Evolutionary conservation across 257 asterid genomes (phyloP).

Genomic region (Parsonsia alboflavescens): DNA sequence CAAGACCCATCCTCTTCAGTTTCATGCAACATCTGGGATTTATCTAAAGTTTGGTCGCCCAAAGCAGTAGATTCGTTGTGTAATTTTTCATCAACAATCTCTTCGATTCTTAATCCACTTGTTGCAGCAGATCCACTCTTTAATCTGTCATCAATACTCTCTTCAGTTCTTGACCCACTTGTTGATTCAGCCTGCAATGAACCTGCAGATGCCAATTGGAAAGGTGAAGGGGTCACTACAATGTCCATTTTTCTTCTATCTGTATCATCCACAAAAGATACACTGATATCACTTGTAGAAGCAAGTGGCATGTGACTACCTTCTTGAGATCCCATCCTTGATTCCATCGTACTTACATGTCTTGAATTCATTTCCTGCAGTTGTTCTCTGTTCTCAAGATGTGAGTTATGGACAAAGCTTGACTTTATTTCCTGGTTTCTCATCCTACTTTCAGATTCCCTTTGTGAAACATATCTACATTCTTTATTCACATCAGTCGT

Average conservation of each 20-base stretch:
- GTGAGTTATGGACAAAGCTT: slow-evolving; percentile 33
- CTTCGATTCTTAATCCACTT: slow-evolving; percentile 23
- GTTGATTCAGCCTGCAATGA: slow-evolving; percentile 24
- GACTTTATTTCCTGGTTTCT: slow-evolving; percentile 32
- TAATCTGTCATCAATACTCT: slow-evolving; percentile 24
- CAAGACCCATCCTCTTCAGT: slow-evolving; percentile 21
- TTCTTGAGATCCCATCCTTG: slow-evolving; percentile 32
- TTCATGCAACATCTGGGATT: slow-evolving; percentile 22
- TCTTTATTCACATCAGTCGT: slow-evolving; percentile 19
- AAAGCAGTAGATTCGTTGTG: slow-evolving; percentile 20
- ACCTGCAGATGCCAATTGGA: slow-evolving; percentile 26
- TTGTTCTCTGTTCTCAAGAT: slow-evolving; percentile 28
- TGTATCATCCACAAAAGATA: slow-evolving; percentile 25
- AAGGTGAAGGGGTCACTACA: slow-evolving; percentile 27
- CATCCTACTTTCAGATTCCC: slow-evolving; percentile 32
- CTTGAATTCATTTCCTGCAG: slow-evolving; percentile 25
- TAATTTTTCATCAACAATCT: slow-evolving; percentile 24
- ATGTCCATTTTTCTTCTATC: slow-evolving; percentile 26
- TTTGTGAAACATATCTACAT: slow-evolving; percentile 26
- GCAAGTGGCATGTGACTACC: slow-evolving; percentile 20
- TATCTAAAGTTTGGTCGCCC: slow-evolving; percentile 18
- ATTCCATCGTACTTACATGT: slow-evolving; percentile 20
- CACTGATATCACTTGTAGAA: slow-evolving; percentile 27
- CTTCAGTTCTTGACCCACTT: slow-evolving; percentile 24
- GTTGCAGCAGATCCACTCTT: slow-evolving; percentile 20